Percentiles rank a stretch among this genome's conserved stretches.
Conservation (phyloP, 176 grass and related monocot species). For the Oryza meyeriana region DNA sequence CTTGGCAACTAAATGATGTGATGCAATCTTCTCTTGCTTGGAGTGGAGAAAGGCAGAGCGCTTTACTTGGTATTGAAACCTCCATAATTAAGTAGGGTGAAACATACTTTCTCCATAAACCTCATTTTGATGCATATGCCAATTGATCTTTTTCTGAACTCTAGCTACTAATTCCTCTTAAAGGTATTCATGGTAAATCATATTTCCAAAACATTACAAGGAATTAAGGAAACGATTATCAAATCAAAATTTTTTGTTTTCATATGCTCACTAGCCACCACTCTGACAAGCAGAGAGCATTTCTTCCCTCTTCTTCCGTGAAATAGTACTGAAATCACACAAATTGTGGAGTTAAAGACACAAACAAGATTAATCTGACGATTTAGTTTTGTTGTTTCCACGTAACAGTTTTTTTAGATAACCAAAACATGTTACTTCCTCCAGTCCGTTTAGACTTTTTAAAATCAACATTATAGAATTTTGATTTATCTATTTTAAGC, state of each 20-base stretch:
- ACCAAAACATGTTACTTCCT: too few species aligned
- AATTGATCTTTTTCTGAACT: not conserved
- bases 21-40: not conserved
- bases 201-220: not conserved
- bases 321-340: too few species aligned
- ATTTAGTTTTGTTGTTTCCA: too few species aligned
- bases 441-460: too few species aligned
- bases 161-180: not conserved
- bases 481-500: too few species aligned
- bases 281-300: not conserved
- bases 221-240: not conserved
- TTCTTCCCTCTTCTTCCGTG: slow-evolving; percentile 1
- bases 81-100: not conserved
- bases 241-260: not conserved
- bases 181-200: not conserved
- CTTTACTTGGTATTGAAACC: not conserved
- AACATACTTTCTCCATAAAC: not conserved
- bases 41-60: not conserved
- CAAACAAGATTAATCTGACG: too few species aligned
- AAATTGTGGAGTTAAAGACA: too few species aligned
- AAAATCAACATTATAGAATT: too few species aligned
- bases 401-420: too few species aligned
- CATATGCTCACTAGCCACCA: not conserved
- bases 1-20: not conserved
- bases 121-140: not conserved